These are phyloP conservation scores for Glomus cerebriforme DNA, from an alignment of 192 early-diverging fungal species.

Conservation along the genomic window DNA sequence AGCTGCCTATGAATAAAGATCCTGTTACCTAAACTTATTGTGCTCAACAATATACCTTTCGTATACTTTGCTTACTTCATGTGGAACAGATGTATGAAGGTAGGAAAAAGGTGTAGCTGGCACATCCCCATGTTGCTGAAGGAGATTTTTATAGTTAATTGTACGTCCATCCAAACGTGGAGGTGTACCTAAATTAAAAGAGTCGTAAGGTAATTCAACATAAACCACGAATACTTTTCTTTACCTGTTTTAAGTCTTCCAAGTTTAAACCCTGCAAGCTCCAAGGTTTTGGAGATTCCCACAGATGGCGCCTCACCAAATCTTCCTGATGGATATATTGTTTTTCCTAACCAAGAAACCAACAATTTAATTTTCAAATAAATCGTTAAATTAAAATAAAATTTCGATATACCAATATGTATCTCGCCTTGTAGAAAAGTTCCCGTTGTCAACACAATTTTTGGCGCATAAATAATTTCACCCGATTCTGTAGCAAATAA, in stretches of 20 bases:
- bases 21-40: neutral
- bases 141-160: slow-evolving; percentile 71
- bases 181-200: slow-evolving; percentile 60
- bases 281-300: slow-evolving; percentile 74
- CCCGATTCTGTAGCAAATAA: slow-evolving; percentile 53
- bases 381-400: neutral
- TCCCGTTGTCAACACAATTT: slow-evolving; percentile 79
- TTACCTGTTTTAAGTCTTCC: slow-evolving; percentile 77
- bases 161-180: slow-evolving; percentile 73
- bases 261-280: slow-evolving; percentile 72
- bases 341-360: slow-evolving; percentile 40
- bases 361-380: neutral
- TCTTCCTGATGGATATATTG: slow-evolving; percentile 71
- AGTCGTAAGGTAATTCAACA: neutral
- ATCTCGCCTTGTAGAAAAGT: slow-evolving; percentile 84
- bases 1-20: slow-evolving; percentile 37
- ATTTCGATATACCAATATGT: slow-evolving; percentile 59
- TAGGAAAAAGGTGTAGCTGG: slow-evolving; percentile 78
- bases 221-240: neutral
- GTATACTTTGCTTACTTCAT: slow-evolving; percentile 41
- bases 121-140: slow-evolving; percentile 67
- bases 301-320: slow-evolving; percentile 73
- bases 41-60: neutral
- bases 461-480: slow-evolving; percentile 65
- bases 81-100: slow-evolving; percentile 67